These are phyloP conservation scores for Fusarium udum DNA, from an alignment of 2,329 filamentous ascomycete species.

Conservation along the genomic window DNA sequence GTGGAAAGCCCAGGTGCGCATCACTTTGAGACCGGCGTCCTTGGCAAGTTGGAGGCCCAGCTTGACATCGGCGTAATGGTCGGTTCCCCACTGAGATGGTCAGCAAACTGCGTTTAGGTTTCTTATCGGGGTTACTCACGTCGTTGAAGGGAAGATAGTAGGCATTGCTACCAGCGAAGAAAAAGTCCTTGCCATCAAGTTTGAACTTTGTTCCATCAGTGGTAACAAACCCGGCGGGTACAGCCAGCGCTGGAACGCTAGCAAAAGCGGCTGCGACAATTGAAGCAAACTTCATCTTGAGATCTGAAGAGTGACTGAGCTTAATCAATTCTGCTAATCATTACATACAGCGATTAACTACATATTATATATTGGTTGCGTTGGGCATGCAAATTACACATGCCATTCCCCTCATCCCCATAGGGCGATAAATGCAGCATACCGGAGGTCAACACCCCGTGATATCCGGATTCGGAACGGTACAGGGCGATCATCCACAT, in stretches of 20 bases:
- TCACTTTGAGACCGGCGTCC: slow-evolving; percentile 21
- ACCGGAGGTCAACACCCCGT: slow-evolving; percentile 28
- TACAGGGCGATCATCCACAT: not conserved
- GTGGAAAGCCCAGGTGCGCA: slow-evolving; percentile 28
- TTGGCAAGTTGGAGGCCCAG: slow-evolving; percentile 9
- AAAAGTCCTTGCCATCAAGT: slow-evolving; percentile 63
- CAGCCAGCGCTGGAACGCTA: slow-evolving; percentile 7
- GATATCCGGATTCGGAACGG: slow-evolving; percentile 23
- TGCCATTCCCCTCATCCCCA: slow-evolving; percentile 7
- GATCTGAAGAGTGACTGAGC: not conserved
- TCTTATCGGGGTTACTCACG: too few species aligned
- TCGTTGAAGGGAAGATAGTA: slow-evolving; percentile 64
- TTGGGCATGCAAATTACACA: not conserved
- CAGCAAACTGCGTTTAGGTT: too few species aligned
- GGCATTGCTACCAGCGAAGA: slow-evolving; percentile 66
- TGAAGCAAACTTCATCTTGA: slow-evolving; percentile 20
- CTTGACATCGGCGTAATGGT: slow-evolving; percentile 45
- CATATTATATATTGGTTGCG: slow-evolving; percentile 13
- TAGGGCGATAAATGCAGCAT: slow-evolving; percentile 25
- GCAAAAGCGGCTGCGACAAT: slow-evolving; percentile 12
- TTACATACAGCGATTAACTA: too few species aligned
- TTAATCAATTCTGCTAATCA: not conserved
- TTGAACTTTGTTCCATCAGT: slow-evolving; percentile 60
- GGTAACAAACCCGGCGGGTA: slow-evolving; percentile 57
- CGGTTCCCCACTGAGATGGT: slow-evolving; percentile 21